Conservation (phyloP, 495 filamentous ascomycete species). For the Chaetomium cochliodes region DNA sequence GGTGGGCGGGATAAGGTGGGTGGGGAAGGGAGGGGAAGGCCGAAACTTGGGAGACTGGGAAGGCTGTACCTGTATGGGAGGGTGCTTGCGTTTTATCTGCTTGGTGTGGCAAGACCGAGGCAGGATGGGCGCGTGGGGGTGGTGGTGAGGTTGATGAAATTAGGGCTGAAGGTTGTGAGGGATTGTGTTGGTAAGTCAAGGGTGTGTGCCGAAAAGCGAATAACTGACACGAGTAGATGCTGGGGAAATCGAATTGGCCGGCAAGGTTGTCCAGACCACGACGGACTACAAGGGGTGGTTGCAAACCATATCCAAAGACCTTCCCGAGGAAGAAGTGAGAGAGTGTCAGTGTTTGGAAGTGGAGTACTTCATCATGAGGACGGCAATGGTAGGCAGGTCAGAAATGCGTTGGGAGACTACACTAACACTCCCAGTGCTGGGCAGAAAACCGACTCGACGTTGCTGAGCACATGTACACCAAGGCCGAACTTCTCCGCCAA, state of each 20-base stretch:
- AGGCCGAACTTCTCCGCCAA: constrained; percentile 44
- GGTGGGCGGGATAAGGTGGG: neutral
- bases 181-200: constrained; percentile 59
- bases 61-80: constrained; percentile 48
- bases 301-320: constrained; percentile 37
- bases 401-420: neutral
- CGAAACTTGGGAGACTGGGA: constrained; percentile 10
- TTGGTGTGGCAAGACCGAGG: constrained; percentile 55
- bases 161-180: constrained; percentile 64
- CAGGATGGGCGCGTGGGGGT: constrained; percentile 35
- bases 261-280: constrained; percentile 60
- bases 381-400: constrained; percentile 57
- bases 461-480: constrained; percentile 73
- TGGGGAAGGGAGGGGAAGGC: neutral
- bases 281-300: constrained; percentile 62
- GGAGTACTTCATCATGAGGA: constrained; percentile 71
- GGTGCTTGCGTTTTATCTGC: constrained; percentile 66
- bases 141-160: constrained; percentile 58
- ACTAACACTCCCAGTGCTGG: constrained; percentile 59
- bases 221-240: constrained; percentile 39
- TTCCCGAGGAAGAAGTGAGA: constrained; percentile 33
- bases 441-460: constrained; percentile 66
- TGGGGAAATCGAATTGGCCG: constrained; percentile 55
- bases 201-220: neutral
- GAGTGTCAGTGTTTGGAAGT: constrained; percentile 47